Evolutionary conservation across 257 asterid genomes (phyloP).

Genomic region (Thymus quinquecostatus): DNA sequence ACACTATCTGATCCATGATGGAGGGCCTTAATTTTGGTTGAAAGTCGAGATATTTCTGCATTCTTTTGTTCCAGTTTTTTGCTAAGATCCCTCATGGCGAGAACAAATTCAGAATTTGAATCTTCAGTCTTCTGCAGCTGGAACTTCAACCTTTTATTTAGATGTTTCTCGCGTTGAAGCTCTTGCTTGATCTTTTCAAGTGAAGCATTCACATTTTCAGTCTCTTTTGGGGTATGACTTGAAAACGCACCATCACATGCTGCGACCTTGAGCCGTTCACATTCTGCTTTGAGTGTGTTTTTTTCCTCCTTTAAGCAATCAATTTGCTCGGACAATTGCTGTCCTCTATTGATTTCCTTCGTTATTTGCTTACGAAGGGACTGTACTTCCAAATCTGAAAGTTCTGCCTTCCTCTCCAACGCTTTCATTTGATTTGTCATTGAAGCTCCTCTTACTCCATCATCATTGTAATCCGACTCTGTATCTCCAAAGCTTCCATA

Average conservation of each 20-base stretch:
- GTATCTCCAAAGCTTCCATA: constrained; percentile 48
- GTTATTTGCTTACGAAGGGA: constrained; percentile 75
- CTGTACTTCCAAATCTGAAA: constrained; percentile 77
- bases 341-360: constrained; percentile 69
- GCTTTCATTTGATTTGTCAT: constrained; percentile 46
- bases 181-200: constrained; percentile 59
- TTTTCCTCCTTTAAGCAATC: constrained; percentile 60
- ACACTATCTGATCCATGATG: constrained; percentile 45
- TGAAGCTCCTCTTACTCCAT: constrained; percentile 34
- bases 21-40: constrained; percentile 52
- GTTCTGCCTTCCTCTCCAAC: constrained; percentile 71
- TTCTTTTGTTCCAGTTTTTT: constrained; percentile 69
- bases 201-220: constrained; percentile 39
- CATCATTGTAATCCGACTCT: constrained; percentile 41
- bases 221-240: constrained; percentile 35
- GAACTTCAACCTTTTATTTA: constrained; percentile 57
- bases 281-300: constrained; percentile 60
- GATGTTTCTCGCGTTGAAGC: constrained; percentile 63
- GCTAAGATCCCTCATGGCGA: constrained; percentile 76
- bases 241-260: constrained; percentile 41
- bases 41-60: constrained; percentile 63
- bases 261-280: constrained; percentile 59
- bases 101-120: constrained; percentile 84
- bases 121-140: constrained; percentile 84
- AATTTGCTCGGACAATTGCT: constrained; percentile 66